phyloP scores from a whole-genome alignment of 176 grass and related monocot genomes.

The Stipa capillata region DNA sequence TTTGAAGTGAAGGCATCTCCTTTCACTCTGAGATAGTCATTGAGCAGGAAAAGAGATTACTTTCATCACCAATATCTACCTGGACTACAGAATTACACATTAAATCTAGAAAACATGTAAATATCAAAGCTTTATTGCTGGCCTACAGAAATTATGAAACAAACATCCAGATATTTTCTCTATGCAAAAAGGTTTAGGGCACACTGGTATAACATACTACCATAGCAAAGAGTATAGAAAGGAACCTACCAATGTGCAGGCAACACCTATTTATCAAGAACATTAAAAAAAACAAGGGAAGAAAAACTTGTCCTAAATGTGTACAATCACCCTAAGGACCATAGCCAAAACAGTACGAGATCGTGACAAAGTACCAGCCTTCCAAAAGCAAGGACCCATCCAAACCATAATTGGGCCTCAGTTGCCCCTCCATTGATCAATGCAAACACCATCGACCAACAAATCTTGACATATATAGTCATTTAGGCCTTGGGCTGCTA shows the following conservation, averaged over 20 bases:
- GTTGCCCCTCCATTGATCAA: background rate
- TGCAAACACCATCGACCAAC: background rate
- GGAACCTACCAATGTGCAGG: background rate
- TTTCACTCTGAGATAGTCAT: conserved; percentile 1
- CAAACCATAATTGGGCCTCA: background rate
- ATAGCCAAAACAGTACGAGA: background rate
- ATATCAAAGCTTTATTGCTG: background rate
- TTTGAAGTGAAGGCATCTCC: conserved; percentile 61
- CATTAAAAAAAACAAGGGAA: background rate
- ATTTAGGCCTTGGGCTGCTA: background rate
- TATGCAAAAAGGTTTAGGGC: background rate
- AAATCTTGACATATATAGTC: background rate
- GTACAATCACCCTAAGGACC: background rate
- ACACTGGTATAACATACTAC: background rate
- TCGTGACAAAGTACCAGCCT: background rate
- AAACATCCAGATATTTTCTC: background rate
- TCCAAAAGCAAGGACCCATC: background rate
- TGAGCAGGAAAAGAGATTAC: background rate
- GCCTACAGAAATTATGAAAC: background rate
- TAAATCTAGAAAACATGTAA: background rate
- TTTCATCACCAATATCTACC: background rate
- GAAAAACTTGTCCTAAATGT: background rate
- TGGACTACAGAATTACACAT: background rate
- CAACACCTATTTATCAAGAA: background rate
- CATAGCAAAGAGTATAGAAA: background rate